A percentile compares a stretch with the other conserved stretches of the same genome.
phyloP scores from a whole-genome alignment of 208 protist genomes.

The Trypanosoma theileri region DNA sequence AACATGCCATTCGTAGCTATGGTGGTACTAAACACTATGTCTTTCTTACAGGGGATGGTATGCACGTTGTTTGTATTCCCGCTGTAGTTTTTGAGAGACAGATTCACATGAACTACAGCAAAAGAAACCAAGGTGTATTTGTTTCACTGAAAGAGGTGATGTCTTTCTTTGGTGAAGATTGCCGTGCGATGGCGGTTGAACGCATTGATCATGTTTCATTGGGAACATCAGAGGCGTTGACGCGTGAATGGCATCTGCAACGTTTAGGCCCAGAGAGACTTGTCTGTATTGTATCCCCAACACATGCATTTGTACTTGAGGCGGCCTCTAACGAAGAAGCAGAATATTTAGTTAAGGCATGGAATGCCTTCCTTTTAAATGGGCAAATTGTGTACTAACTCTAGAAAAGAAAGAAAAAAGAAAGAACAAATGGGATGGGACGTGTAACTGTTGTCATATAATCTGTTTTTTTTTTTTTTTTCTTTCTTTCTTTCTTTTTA shows the following conservation, averaged over 20 bases:
- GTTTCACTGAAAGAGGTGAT: constrained; percentile 25
- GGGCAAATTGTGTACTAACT: constrained; percentile 1
- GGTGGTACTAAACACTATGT: constrained; percentile 40
- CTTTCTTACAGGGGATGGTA: constrained; percentile 53
- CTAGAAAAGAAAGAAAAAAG: constrained; percentile 10
- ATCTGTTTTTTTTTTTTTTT: background rate
- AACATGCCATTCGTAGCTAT: constrained; percentile 29
- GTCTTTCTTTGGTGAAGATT: constrained; percentile 42
- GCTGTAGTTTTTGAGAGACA: constrained; percentile 31
- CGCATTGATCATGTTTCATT: constrained; percentile 47
- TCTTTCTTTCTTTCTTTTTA: background rate
- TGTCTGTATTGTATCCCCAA: constrained; percentile 50
- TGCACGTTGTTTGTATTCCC: constrained; percentile 47
- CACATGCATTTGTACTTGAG: constrained; percentile 64
- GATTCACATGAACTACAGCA: constrained; percentile 1
- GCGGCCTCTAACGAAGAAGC: constrained; percentile 36
- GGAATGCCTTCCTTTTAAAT: constrained; percentile 25
- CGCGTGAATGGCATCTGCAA: constrained; percentile 23
- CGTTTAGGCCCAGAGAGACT: constrained; percentile 37
- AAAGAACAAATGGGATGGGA: background rate
- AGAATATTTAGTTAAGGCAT: constrained; percentile 32
- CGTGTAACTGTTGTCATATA: no score
- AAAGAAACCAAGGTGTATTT: background rate
- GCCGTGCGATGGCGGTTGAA: constrained; percentile 33
- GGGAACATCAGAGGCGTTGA: constrained; percentile 48